A percentile compares a stretch with the other conserved stretches of the same genome.
phyloP scores from a whole-genome alignment of 192 early-diverging fungal species.

The Gamsiella multidivaricata region DNA sequence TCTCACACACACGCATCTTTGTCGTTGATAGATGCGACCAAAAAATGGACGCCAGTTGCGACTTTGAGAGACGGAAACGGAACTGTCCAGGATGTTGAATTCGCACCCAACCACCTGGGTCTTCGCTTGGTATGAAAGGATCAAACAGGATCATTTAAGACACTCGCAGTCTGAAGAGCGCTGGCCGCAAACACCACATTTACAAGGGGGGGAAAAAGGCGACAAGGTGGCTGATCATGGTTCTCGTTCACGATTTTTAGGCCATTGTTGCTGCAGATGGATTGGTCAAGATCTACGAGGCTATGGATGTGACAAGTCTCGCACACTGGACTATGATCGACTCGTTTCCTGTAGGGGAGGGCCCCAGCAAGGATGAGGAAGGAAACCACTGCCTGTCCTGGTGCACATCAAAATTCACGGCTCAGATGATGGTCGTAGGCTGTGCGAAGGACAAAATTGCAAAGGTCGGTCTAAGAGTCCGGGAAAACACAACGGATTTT shows the following conservation, averaged over 20 bases:
- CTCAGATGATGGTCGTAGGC: slow-evolving; percentile 86
- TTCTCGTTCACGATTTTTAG: too few relatives aligned
- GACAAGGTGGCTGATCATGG: too few relatives aligned
- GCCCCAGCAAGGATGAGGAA: slow-evolving; percentile 74
- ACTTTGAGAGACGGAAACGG: slow-evolving; percentile 74
- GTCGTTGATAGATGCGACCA: slow-evolving; percentile 62
- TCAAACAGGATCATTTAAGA: not conserved
- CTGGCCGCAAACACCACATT: too few relatives aligned
- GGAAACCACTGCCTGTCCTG: slow-evolving; percentile 87
- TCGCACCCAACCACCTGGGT: slow-evolving; percentile 85
- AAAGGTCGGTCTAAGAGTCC: slow-evolving; percentile 40
- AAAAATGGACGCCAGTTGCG: slow-evolving; percentile 75
- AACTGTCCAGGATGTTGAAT: slow-evolving; percentile 88
- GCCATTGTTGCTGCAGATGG: slow-evolving; percentile 87
- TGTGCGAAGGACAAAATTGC: slow-evolving; percentile 84
- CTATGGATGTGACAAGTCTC: slow-evolving; percentile 80
- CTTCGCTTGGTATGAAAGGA: slow-evolving; percentile 73
- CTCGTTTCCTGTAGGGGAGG: slow-evolving; percentile 67
- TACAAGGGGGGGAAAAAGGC: not conserved
- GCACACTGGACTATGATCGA: slow-evolving; percentile 81
- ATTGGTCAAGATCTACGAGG: slow-evolving; percentile 87
- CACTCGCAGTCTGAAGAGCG: too few relatives aligned
- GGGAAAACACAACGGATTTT: not conserved
- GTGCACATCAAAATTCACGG: slow-evolving; percentile 83
- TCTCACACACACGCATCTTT: too few relatives aligned